phyloP scores from a whole-genome alignment of 202 grass and related monocot genomes.

The Zoysia matrella region DNA sequence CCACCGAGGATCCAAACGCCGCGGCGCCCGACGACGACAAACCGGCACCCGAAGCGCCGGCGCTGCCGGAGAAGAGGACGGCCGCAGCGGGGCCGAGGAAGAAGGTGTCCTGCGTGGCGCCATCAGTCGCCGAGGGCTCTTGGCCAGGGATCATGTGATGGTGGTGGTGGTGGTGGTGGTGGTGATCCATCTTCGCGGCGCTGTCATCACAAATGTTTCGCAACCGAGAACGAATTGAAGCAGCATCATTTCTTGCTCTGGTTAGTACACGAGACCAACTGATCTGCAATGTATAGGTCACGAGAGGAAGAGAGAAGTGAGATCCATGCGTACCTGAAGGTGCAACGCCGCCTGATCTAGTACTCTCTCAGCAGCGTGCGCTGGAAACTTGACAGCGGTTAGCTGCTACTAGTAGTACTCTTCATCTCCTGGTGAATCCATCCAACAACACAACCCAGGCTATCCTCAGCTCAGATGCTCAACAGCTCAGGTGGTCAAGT shows the following conservation, averaged over 20 bases:
- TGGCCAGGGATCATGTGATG: slow-evolving; percentile 42
- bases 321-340: slow-evolving; percentile 41
- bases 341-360: slow-evolving; percentile 27
- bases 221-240: background rate
- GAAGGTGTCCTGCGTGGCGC: slow-evolving; percentile 59
- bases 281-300: slow-evolving; percentile 27
- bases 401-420: background rate
- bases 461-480: slow-evolving; percentile 1
- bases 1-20: slow-evolving; percentile 9
- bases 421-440: slow-evolving; percentile 11
- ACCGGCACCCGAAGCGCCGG: slow-evolving; percentile 8
- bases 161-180: slow-evolving; percentile 37
- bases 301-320: background rate
- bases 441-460: background rate
- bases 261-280: background rate
- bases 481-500: slow-evolving; percentile 48
- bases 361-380: slow-evolving; percentile 23
- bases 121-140: slow-evolving; percentile 39
- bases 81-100: slow-evolving; percentile 55
- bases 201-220: slow-evolving; percentile 21
- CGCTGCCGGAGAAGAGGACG: slow-evolving; percentile 55
- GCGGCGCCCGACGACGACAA: slow-evolving; percentile 49
- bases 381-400: background rate
- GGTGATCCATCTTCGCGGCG: slow-evolving; percentile 43
- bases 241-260: slow-evolving; percentile 56